phyloP scores from a whole-genome alignment of 2,329 filamentous ascomycete species.

The Ophiocordyceps robertsii region DNA sequence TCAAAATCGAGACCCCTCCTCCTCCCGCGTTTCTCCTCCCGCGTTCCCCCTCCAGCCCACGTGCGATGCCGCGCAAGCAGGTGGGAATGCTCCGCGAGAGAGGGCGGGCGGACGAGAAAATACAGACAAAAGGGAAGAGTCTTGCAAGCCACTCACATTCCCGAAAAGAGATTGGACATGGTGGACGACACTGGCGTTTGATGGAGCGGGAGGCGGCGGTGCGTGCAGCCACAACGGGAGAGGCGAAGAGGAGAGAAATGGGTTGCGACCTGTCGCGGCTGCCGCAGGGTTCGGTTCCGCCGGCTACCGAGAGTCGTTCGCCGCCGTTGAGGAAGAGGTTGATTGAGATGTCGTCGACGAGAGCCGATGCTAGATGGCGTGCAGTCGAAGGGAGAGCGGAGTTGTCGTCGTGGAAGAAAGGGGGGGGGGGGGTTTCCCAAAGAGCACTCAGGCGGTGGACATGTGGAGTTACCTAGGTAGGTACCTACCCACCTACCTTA shows the following conservation, averaged over 20 bases:
- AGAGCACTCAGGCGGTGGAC: no score
- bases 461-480: no score
- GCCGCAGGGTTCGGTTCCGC: no score
- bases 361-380: no score
- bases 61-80: background rate
- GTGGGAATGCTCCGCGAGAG: background rate
- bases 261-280: no score
- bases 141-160: slow-evolving; percentile 36
- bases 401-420: no score
- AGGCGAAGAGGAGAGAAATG: background rate
- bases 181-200: slow-evolving; percentile 9
- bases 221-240: background rate
- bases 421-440: no score
- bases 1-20: background rate
- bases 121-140: background rate
- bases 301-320: no score
- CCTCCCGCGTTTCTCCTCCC: background rate
- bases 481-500: no score
- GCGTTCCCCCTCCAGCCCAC: background rate
- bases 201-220: slow-evolving; percentile 2
- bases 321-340: no score
- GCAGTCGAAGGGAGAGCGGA: no score
- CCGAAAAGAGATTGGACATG: slow-evolving; percentile 50
- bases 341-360: no score
- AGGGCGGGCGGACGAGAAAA: background rate